Evolutionary conservation across 305 asterid species (phyloP), one percentile per base, ranked within the genome.

Genomic region (Solanum hybrid): DNA sequence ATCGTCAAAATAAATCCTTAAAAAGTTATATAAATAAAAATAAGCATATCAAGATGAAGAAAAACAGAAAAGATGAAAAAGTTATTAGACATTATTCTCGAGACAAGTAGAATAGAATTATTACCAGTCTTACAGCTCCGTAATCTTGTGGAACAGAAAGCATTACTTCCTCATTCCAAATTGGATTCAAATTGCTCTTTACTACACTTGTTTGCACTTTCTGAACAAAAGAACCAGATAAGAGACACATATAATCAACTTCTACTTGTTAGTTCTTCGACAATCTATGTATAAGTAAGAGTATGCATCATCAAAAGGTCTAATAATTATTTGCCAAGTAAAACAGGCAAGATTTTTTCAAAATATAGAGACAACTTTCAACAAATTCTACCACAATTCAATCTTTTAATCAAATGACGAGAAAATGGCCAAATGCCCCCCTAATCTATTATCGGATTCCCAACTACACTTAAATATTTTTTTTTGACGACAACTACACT

Each of bases 81-180:
- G 42, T 85, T 57, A 57, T 18, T 57, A 4, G 36, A 85, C 39
- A 85, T 31, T 57, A 29, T 57, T 37, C 29, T 67, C 2, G 11
- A 81, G 40, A 86, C 9, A 86, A 22, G 29, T 77, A 22, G 28
- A 31, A 86, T 81, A 75, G 29, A 51, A 51, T 35, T 39, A 57
- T 89, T 94, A 97, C 99, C 98, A 97, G 93, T 90, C 95, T 97
- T 86, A 97, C 90, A 12, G 96, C 88, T 61, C 99, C 95, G 26
- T 90, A 95, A 86, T 95, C 88, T 90, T 95, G 95, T 76, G 99
- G 99, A 90, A 97, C 98, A 10, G 99, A 97, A 88, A 97, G 98
- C 99, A 96, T 95, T 37, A 97, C 93, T 85, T 95, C 99, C 92
- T 97, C 97, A 51, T 97, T 95, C 99, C 99, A 96, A 83, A 96